A percentile compares a stretch with the other conserved stretches of the same genome.
phyloP scores from a whole-genome alignment of 164 flowering plant genomes.

The Tetrastigma voinierianum region DNA sequence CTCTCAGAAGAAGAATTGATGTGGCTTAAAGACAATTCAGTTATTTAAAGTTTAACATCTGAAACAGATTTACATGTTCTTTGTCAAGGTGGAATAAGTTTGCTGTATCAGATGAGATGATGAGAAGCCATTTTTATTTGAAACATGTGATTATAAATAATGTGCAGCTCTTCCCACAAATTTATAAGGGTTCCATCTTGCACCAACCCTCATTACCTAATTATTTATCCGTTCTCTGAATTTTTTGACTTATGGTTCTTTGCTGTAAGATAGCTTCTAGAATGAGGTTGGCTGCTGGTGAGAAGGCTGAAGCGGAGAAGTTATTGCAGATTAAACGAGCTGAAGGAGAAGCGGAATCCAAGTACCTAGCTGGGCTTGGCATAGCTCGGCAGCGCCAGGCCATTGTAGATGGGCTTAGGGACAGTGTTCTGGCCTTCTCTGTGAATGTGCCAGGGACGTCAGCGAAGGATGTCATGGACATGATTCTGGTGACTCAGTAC shows the following conservation, averaged over 20 bases:
- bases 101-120: no score
- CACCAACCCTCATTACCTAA: not conserved
- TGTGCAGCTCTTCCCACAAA: no score
- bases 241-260: not conserved
- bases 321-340: conserved; percentile 80
- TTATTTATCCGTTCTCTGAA: not conserved
- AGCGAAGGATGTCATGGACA: conserved; percentile 86
- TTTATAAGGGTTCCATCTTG: no score
- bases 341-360: conserved; percentile 83
- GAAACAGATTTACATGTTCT: no score
- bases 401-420: conserved; percentile 84
- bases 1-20: no score
- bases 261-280: conserved; percentile 50
- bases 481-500: conserved; percentile 79
- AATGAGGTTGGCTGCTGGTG: conserved; percentile 74
- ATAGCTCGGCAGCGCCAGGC: conserved; percentile 88
- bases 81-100: no score
- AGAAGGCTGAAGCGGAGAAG: conserved; percentile 89
- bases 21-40: no score
- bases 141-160: no score
- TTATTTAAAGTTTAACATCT: no score
- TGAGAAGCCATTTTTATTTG: no score
- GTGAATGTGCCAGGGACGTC: conserved; percentile 73
- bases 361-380: conserved; percentile 74
- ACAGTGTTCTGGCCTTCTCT: conserved; percentile 82